A percentile compares a stretch with the other conserved stretches of the same genome.
Conservation (phyloP, 176 grass and related monocot genomes). For the Lolium perenne region DNA sequence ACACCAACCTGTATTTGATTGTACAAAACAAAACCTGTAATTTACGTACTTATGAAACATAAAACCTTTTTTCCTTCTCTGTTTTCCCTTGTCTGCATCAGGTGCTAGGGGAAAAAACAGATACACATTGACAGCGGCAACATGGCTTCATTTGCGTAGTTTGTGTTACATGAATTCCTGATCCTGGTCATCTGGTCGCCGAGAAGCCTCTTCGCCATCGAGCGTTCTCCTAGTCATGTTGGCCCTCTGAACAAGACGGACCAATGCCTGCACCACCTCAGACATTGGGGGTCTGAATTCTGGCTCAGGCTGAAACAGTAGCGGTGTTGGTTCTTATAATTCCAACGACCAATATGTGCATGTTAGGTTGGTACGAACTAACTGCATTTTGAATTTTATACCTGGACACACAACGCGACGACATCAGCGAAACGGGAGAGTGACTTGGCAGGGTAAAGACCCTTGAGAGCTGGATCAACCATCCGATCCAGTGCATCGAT, state of each 20-base stretch:
- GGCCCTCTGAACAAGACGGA: slow-evolving; percentile 85
- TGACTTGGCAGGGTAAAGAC: slow-evolving; percentile 85
- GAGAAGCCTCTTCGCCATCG: slow-evolving; percentile 68
- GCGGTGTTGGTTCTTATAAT: slow-evolving; percentile 36
- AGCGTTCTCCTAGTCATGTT: slow-evolving; percentile 76
- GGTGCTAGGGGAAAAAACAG: background rate
- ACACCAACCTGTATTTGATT: slow-evolving; percentile 38
- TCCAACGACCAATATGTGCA: background rate
- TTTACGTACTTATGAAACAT: slow-evolving; percentile 36
- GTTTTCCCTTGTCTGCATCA: background rate
- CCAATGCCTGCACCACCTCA: slow-evolving; percentile 84
- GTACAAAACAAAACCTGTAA: slow-evolving; percentile 43
- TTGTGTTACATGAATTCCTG: slow-evolving; percentile 61
- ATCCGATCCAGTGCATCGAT: slow-evolving; percentile 81
- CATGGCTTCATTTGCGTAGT: slow-evolving; percentile 30
- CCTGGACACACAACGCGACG: slow-evolving; percentile 80
- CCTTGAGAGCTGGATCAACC: slow-evolving; percentile 81
- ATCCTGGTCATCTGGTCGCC: slow-evolving; percentile 59
- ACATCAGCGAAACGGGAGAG: slow-evolving; percentile 85
- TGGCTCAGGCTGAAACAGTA: slow-evolving; percentile 69
- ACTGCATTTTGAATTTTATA: slow-evolving; percentile 38
- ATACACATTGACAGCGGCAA: background rate
- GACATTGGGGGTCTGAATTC: slow-evolving; percentile 95
- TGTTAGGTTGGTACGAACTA: background rate
- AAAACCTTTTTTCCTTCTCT: background rate